Percentiles rank a stretch among this genome's conserved stretches.
These are phyloP conservation scores for Meripilus lineatus DNA, from an alignment of 1,284 basidiomycete genomes.

Conservation along the genomic window DNA sequence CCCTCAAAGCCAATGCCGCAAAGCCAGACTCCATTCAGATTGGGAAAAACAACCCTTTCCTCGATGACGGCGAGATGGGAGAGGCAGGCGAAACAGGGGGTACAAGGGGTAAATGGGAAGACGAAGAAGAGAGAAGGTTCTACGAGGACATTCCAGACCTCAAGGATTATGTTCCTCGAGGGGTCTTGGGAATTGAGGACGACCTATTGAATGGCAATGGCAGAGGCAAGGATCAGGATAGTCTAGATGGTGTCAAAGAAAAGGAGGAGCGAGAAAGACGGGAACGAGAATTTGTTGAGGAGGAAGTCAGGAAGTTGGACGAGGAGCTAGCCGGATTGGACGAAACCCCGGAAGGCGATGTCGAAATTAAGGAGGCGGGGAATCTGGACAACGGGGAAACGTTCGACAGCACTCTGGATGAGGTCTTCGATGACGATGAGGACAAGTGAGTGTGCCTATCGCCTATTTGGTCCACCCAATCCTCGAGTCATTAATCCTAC, in stretches of 20 bases:
- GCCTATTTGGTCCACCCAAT: neutral
- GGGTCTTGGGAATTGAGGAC: slow-evolving; percentile 80
- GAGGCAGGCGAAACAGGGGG: slow-evolving; percentile 34
- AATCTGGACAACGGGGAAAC: no score
- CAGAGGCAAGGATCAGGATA: slow-evolving; percentile 12
- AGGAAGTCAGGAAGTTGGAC: slow-evolving; percentile 64
- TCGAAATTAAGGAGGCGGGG: slow-evolving; percentile 18
- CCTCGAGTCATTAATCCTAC: slow-evolving; percentile 5
- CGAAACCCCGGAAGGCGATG: slow-evolving; percentile 29
- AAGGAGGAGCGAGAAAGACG: slow-evolving; percentile 42
- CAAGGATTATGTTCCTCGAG: slow-evolving; percentile 86
- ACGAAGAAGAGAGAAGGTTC: slow-evolving; percentile 94
- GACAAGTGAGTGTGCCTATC: slow-evolving; percentile 41
- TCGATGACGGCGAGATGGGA: slow-evolving; percentile 48
- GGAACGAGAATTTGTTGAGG: slow-evolving; percentile 47
- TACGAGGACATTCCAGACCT: slow-evolving; percentile 94
- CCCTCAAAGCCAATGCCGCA: slow-evolving; percentile 75
- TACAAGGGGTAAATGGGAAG: slow-evolving; percentile 91
- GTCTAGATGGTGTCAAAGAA: slow-evolving; percentile 28
- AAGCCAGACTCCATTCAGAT: slow-evolving; percentile 78
- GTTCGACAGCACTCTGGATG: neutral
- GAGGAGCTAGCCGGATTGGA: slow-evolving; percentile 55
- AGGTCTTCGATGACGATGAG: slow-evolving; percentile 27
- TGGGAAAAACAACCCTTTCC: slow-evolving; percentile 43
- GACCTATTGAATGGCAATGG: slow-evolving; percentile 23